Conservation (phyloP, 108 stramenopile species). For the Nitzschia palea region DNA sequence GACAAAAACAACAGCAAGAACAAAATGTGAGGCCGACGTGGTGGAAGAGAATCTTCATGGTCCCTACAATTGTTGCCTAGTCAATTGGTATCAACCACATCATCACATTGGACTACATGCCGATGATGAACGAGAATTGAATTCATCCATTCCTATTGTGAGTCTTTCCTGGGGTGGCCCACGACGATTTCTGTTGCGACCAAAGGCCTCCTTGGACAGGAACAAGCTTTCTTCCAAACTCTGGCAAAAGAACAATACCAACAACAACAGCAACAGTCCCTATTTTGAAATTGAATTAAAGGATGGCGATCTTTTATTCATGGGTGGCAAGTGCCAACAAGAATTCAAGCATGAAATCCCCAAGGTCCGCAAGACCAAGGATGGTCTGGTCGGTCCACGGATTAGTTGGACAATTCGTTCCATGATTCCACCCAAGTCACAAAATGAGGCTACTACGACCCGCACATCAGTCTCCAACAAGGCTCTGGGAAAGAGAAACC, state of each 20-base stretch:
- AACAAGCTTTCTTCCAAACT: neutral
- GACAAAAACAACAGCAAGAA: neutral
- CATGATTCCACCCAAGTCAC: neutral
- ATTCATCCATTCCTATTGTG: slow-evolving; percentile 31
- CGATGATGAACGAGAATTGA: slow-evolving; percentile 44
- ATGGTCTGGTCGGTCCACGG: slow-evolving; percentile 28
- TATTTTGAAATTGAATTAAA: slow-evolving; percentile 27
- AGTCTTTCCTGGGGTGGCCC: slow-evolving; percentile 57
- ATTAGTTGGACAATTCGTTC: slow-evolving; percentile 54
- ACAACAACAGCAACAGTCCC: neutral
- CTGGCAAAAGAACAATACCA: neutral
- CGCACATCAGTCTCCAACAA: too few relatives aligned
- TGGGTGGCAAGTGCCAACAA: slow-evolving; percentile 53
- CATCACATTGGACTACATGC: slow-evolving; percentile 49
- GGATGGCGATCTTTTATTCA: slow-evolving; percentile 55
- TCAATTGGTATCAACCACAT: slow-evolving; percentile 56
- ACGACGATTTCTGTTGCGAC: slow-evolving; percentile 41
- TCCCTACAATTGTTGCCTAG: slow-evolving; percentile 46
- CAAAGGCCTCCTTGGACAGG: slow-evolving; percentile 6
- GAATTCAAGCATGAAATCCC: slow-evolving; percentile 54
- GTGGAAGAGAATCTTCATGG: neutral
- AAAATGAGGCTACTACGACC: too few relatives aligned
- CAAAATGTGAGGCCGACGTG: neutral
- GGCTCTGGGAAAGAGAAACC: neutral
- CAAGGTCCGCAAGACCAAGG: slow-evolving; percentile 40